A percentile compares a stretch with the other conserved stretches of the same genome.
These are phyloP conservation scores for Protomyces pachydermus DNA, from an alignment of 1,139 yeast genomes.

Conservation along the genomic window DNA sequence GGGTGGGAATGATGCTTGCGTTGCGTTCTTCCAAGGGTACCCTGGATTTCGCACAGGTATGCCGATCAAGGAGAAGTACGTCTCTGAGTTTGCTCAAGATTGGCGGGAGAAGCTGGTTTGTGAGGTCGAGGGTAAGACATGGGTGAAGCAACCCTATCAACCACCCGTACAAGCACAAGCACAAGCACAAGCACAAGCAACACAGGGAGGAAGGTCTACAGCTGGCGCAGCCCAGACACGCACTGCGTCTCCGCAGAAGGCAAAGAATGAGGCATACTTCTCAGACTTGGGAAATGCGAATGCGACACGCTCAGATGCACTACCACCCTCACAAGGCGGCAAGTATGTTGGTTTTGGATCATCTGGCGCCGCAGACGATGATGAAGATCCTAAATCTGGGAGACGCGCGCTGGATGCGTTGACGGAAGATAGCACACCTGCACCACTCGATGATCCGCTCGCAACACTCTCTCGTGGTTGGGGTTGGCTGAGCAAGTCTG, in stretches of 20 bases:
- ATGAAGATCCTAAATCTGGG: conserved; percentile 41
- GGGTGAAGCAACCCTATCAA: conserved; percentile 57
- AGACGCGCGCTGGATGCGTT: conserved; percentile 35
- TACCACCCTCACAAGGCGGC: conserved; percentile 94
- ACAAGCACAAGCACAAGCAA: conserved; percentile 14
- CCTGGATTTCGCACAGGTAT: conserved; percentile 25
- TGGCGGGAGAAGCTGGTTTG: conserved; percentile 78
- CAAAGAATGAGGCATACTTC: conserved; percentile 72
- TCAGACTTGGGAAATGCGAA: conserved; percentile 71
- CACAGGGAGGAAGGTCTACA: conserved; percentile 12
- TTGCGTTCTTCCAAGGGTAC: conserved; percentile 72
- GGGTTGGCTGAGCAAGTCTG: conserved; percentile 82
- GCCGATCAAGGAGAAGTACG: conserved; percentile 57
- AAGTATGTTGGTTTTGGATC: conserved; percentile 88
- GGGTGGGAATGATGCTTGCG: conserved; percentile 86
- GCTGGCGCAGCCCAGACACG: conserved; percentile 9
- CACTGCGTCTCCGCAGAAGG: conserved; percentile 39
- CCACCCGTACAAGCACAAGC: conserved; percentile 29
- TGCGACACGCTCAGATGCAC: conserved; percentile 64
- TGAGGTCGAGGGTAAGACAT: conserved; percentile 66
- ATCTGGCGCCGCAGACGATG: conserved; percentile 45
- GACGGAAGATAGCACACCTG: conserved; percentile 41
- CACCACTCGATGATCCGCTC: conserved; percentile 79
- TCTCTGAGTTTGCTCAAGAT: conserved; percentile 88
- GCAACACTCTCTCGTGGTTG: conserved; percentile 89